Conservation (phyloP, 2,329 filamentous ascomycete species). For the Penicillium sp. region DNA sequence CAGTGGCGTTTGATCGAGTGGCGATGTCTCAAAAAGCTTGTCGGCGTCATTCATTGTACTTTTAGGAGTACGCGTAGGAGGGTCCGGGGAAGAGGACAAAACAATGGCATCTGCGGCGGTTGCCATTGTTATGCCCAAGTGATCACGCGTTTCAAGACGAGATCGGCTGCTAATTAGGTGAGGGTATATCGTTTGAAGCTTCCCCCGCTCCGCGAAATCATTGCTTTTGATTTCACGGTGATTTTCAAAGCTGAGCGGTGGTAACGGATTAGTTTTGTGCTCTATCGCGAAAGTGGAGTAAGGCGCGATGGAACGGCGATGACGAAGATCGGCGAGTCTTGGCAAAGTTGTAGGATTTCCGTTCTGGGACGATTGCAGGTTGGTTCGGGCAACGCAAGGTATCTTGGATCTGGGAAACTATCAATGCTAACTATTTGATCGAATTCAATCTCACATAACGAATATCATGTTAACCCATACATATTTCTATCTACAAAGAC, state of each 20-base stretch:
- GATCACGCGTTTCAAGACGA: conserved; percentile 1
- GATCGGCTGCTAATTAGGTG: not conserved
- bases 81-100: conserved; percentile 44
- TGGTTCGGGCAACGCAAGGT: conserved; percentile 35
- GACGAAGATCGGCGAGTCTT: conserved; percentile 19
- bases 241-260: not conserved
- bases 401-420: conserved; percentile 3
- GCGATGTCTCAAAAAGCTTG: conserved; percentile 17
- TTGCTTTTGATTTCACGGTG: not conserved
- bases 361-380: conserved; percentile 24
- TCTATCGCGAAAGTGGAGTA: not conserved
- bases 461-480: too few relatives aligned
- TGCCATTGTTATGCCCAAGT: conserved; percentile 35
- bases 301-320: conserved; percentile 2
- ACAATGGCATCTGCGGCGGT: conserved; percentile 38
- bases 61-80: conserved; percentile 33
- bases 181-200: not conserved
- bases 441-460: not conserved
- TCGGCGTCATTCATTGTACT: conserved; percentile 21
- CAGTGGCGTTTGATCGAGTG: conserved; percentile 24
- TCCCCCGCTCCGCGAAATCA: not conserved
- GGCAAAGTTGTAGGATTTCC: conserved; percentile 36
- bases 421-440: not conserved
- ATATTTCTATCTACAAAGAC: too few relatives aligned
- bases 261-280: not conserved